Evolutionary conservation across 164 flowering plant genomes (phyloP).

Genomic region (Warburgia ugandensis): DNA sequence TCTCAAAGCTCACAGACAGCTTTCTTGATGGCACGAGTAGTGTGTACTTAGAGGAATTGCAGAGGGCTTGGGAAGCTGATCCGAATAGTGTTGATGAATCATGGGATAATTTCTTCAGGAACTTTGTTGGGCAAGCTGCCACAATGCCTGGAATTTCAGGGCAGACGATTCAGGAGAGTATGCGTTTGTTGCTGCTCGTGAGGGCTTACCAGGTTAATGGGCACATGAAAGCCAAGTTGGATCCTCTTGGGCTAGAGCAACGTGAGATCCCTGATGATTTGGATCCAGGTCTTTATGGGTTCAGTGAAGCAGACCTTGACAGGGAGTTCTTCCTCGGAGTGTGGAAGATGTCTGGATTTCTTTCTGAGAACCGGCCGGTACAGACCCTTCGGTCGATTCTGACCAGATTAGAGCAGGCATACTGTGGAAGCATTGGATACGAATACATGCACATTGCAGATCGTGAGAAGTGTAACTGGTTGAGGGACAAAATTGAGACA

Average conservation of each 20-base stretch:
- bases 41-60: conserved; percentile 90
- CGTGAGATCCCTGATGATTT: conserved; percentile 71
- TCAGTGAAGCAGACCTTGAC: conserved; percentile 87
- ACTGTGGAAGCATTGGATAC: conserved; percentile 86
- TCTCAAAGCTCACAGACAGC: conserved; percentile 80
- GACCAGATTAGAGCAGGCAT: conserved; percentile 89
- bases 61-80: conserved; percentile 96
- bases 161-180: conserved; percentile 95
- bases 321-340: conserved; percentile 92
- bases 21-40: conserved; percentile 95
- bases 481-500: conserved; percentile 92
- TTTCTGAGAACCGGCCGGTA: conserved; percentile 93
- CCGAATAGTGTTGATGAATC: conserved; percentile 94
- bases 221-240: conserved; percentile 89
- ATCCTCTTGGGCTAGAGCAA: conserved; percentile 70
- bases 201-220: conserved; percentile 97
- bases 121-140: conserved; percentile 86
- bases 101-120: conserved; percentile 96
- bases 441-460: conserved; percentile 97
- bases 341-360: conserved; percentile 89
- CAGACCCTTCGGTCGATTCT: conserved; percentile 83
- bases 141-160: conserved; percentile 88
- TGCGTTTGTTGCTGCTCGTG: conserved; percentile 83
- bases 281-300: conserved; percentile 72
- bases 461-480: conserved; percentile 89